A percentile compares a stretch with the other conserved stretches of the same genome.
Evolutionary conservation across 2,329 filamentous ascomycete species (phyloP).

Genomic region (Fusarium transvaalense): DNA sequence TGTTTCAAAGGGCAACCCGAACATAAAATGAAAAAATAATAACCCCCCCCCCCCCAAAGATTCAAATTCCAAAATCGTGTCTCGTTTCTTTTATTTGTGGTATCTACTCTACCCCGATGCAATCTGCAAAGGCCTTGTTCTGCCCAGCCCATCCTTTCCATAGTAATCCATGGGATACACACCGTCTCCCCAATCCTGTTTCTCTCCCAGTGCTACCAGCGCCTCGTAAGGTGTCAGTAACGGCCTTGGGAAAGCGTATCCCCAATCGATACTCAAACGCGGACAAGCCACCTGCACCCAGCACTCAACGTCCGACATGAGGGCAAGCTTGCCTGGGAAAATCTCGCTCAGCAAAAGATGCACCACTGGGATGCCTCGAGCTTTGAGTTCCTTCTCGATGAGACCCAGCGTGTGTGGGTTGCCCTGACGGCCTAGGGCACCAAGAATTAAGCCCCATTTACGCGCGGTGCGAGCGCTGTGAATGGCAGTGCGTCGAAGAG

Average conservation of each 20-base stretch:
- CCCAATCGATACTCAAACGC: conserved; percentile 98
- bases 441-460: conserved; percentile 96
- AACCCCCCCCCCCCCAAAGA: not conserved
- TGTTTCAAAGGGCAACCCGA: too few relatives aligned
- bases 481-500: conserved; percentile 82
- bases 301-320: conserved; percentile 94
- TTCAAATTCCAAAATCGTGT: not conserved
- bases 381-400: conserved; percentile 81
- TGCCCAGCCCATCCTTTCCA: conserved; percentile 87
- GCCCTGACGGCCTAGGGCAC: conserved; percentile 91
- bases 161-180: conserved; percentile 99
- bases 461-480: conserved; percentile 77
- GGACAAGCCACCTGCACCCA: conserved; percentile 99
- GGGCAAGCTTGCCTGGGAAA: conserved; percentile 92
- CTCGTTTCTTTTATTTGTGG: conserved; percentile 10
- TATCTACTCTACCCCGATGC: conserved; percentile 37
- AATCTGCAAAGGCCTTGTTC: conserved; percentile 69
- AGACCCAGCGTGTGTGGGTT: conserved; percentile 92
- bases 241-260: conserved; percentile 91
- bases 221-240: conserved; percentile 96
- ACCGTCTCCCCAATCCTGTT: conserved; percentile 79
- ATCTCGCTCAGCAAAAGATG: conserved; percentile 94
- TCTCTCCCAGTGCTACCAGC: conserved; percentile 84
- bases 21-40: not conserved
- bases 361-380: conserved; percentile 81